A percentile compares a stretch with the other conserved stretches of the same genome.
phyloP scores from a whole-genome alignment of 805 yeast species.

The Suhomyces prunicola region DNA sequence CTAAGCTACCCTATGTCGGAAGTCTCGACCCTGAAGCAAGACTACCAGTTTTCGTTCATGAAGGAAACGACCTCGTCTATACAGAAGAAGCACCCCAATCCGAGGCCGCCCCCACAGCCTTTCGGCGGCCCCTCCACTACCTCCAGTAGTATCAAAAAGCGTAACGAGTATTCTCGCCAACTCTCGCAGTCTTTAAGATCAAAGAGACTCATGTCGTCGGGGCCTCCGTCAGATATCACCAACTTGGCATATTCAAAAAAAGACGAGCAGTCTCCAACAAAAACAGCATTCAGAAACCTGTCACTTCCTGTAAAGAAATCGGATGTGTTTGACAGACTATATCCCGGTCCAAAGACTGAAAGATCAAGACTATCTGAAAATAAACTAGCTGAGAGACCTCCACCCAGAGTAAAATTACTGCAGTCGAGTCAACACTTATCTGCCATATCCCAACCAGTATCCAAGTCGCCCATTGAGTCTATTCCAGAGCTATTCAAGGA shows the following conservation, averaged over 20 bases:
- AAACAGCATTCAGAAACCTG: constrained; percentile 4
- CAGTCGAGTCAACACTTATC: not conserved
- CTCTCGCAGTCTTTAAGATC: constrained; percentile 11
- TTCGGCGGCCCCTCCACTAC: not conserved
- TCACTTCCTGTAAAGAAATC: constrained; percentile 4
- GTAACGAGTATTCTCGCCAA: constrained; percentile 16
- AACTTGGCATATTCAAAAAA: constrained; percentile 12
- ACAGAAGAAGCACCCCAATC: constrained; percentile 23
- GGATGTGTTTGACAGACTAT: constrained; percentile 12
- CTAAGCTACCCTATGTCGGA: constrained; percentile 19
- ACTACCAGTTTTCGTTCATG: constrained; percentile 37
- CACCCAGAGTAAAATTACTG: not conserved
- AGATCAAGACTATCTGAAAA: not conserved
- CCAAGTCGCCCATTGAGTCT: not conserved
- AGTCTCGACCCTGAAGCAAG: constrained; percentile 13
- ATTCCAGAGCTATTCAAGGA: constrained; percentile 18
- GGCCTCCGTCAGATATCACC: constrained; percentile 20
- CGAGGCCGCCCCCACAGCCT: not conserved
- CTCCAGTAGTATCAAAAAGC: constrained; percentile 12
- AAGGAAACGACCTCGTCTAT: constrained; percentile 38
- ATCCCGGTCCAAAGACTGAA: constrained; percentile 3
- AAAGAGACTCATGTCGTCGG: constrained; percentile 12
- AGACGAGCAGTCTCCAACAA: constrained; percentile 5
- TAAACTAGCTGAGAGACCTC: not conserved
- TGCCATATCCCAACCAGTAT: not conserved